Percentiles rank a stretch among this genome's conserved stretches.
These are phyloP conservation scores for Fistulinella prunicolor DNA, from an alignment of 768 basidiomycete species.

Conservation along the genomic window DNA sequence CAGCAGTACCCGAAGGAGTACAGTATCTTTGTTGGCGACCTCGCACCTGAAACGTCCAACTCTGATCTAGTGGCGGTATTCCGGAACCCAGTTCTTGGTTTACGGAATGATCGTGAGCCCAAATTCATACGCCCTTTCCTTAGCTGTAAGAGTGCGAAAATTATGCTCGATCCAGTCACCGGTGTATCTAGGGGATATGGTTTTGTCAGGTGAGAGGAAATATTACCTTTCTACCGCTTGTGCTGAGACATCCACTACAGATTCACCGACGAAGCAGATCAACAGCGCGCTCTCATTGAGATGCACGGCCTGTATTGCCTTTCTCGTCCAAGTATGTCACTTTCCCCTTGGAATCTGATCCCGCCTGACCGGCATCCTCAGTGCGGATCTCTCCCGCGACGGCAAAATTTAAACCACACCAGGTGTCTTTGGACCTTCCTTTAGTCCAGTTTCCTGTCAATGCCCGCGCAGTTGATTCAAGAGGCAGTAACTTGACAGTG, in stretches of 20 bases:
- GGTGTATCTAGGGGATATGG: conserved; percentile 90
- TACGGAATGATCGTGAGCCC: conserved; percentile 82
- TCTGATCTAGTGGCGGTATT: conserved; percentile 94
- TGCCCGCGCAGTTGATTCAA: conserved; percentile 27
- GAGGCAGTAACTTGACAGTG: conserved; percentile 42
- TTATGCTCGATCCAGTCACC: conserved; percentile 88
- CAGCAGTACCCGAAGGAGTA: conserved; percentile 77
- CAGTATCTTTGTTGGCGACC: conserved; percentile 92
- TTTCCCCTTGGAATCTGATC: conserved; percentile 1
- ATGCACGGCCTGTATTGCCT: conserved; percentile 91
- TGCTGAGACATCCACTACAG: conserved; percentile 36
- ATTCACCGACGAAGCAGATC: conserved; percentile 86
- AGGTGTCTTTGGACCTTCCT: conserved; percentile 42
- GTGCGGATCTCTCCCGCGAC: conserved; percentile 92
- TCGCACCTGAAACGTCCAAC: conserved; percentile 90
- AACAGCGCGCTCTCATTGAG: conserved; percentile 84
- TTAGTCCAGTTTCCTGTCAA: conserved; percentile 43
- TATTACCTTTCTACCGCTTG: conserved; percentile 5
- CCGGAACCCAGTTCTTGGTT: conserved; percentile 82
- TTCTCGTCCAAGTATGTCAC: conserved; percentile 75
- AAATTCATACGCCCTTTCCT: conserved; percentile 86
- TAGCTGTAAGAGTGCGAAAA: conserved; percentile 94
- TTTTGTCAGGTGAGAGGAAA: conserved; percentile 69
- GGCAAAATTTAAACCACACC: conserved; percentile 76
- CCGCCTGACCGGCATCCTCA: conserved; percentile 36